A percentile compares a stretch with the other conserved stretches of the same genome.
These are phyloP conservation scores for Triadica sebifera DNA, from an alignment of 345 rosid species.

Conservation along the genomic window DNA sequence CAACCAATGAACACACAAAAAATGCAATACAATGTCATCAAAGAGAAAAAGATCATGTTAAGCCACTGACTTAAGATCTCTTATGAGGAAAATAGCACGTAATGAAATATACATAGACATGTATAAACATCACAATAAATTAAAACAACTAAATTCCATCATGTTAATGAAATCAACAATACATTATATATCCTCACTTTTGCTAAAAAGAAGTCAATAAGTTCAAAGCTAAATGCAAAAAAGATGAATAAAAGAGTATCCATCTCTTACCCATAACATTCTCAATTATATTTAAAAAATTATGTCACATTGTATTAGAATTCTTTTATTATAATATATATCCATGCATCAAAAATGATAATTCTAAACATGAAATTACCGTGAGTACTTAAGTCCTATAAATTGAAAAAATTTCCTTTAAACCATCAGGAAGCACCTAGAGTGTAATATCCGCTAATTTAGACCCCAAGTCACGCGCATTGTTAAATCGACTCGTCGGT, in stretches of 20 bases:
- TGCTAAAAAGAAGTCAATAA: not conserved
- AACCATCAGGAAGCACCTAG: no score
- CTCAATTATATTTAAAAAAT: not conserved
- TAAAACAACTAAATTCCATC: not conserved
- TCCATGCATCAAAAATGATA: not conserved
- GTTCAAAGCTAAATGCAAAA: not conserved
- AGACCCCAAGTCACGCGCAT: no score
- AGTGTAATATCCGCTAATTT: no score
- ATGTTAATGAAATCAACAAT: not conserved
- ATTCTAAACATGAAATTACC: no score
- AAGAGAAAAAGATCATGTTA: not conserved
- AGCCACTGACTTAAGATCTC: conserved; percentile 73
- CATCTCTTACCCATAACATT: not conserved
- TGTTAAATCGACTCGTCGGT: no score
- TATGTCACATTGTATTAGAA: not conserved
- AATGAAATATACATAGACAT: conserved; percentile 79
- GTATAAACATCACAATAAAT: conserved; percentile 32
- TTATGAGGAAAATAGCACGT: conserved; percentile 71
- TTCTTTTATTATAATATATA: not conserved
- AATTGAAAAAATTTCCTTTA: no score
- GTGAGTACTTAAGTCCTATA: no score
- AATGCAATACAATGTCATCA: not conserved
- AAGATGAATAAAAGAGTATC: not conserved
- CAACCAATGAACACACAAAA: not conserved
- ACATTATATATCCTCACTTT: not conserved